phyloP scores from a whole-genome alignment of 495 filamentous ascomycete species.

The Neurospora sp. region DNA sequence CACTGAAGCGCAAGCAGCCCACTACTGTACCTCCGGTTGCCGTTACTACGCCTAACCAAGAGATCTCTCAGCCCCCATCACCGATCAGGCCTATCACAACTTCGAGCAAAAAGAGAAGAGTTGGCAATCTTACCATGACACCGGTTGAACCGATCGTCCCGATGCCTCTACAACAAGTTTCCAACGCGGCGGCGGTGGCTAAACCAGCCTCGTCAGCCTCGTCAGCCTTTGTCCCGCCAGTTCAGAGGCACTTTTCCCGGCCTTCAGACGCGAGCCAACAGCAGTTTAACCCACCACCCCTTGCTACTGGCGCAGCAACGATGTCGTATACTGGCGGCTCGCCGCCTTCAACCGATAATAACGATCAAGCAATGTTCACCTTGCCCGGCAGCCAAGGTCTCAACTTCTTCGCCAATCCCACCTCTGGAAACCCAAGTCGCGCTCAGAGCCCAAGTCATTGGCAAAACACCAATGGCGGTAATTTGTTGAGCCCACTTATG shows the following conservation, averaged over 20 bases:
- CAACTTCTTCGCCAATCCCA: neutral
- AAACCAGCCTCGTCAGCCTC: neutral
- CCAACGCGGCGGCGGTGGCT: neutral
- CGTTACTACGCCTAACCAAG: neutral
- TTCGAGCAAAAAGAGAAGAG: conserved; percentile 9
- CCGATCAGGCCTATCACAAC: neutral
- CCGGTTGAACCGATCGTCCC: neutral
- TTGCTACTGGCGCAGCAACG: conserved; percentile 14
- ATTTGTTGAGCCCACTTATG: conserved; percentile 21
- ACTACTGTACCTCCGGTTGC: neutral
- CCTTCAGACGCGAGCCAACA: neutral
- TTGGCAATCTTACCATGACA: conserved; percentile 7
- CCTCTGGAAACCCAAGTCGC: conserved; percentile 7
- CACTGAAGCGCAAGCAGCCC: neutral
- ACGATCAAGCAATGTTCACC: conserved; percentile 1
- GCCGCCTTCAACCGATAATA: neutral
- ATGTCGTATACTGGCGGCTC: neutral
- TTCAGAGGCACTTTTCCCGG: neutral
- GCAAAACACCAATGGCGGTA: neutral
- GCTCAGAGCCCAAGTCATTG: conserved; percentile 8
- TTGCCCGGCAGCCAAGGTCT: neutral
- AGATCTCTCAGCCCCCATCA: neutral
- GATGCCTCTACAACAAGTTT: neutral
- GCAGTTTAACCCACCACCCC: neutral
- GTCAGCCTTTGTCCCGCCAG: neutral